phyloP scores from a whole-genome alignment of 768 basidiomycete species.

The Pisolithus sp. region DNA sequence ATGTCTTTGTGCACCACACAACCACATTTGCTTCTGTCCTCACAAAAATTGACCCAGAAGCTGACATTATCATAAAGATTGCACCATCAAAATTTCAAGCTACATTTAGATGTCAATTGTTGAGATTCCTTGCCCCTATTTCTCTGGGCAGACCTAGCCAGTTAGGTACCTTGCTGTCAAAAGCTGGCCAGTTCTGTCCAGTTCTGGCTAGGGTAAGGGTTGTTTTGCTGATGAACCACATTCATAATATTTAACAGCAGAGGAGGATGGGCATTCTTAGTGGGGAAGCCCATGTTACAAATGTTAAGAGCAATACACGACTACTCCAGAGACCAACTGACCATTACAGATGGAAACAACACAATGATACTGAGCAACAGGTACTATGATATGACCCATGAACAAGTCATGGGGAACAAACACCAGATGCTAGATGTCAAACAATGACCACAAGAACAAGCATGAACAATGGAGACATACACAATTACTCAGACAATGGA shows the following conservation, averaged over 20 bases:
- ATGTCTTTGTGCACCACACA: too few species aligned
- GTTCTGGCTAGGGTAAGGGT: too few species aligned
- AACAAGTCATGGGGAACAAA: neutral
- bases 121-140: too few species aligned
- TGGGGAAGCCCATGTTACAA: conserved; percentile 21
- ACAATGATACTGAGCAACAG: neutral
- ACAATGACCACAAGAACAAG: neutral
- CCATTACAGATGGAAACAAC: neutral
- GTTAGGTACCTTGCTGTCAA: too few species aligned
- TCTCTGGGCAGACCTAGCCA: too few species aligned
- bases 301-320: conserved; percentile 19
- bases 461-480: neutral
- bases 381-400: neutral
- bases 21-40: too few species aligned
- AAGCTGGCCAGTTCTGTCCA: too few species aligned
- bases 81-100: too few species aligned
- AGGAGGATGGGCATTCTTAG: neutral
- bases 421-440: neutral
- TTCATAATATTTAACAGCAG: conserved; percentile 8
- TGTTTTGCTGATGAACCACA: too few species aligned
- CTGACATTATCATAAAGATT: too few species aligned
- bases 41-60: too few species aligned
- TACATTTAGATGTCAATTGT: too few species aligned
- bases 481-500: neutral
- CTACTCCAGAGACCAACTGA: conserved; percentile 11